Evolutionary conservation across 2,329 filamentous ascomycete species (phyloP), one percentile per base, ranked within the genome.

Genomic region (Emergomyces pasteurianus): DNA sequence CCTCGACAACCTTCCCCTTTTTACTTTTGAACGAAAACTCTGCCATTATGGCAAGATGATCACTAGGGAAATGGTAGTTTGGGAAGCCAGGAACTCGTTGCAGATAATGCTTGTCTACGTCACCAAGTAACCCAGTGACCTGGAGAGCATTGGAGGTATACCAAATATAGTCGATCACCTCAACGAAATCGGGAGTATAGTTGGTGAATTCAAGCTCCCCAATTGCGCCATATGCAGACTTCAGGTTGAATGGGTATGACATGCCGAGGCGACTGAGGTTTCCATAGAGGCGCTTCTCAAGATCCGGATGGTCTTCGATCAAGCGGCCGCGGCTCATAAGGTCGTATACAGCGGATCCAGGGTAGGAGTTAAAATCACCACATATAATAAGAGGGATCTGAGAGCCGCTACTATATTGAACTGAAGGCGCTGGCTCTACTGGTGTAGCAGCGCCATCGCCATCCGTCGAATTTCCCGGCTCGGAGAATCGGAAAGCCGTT

Each of bases 91-190:
- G 91, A 31, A 96, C 90, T 58, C 87, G 84, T 73, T 89, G 87
- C 61, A 96, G 84, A 72, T 95, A 94, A 34, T 89, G 84, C 65
- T 86, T 83, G 72, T 96, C 92, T 2, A 95, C 89, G 50, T 92
- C 88, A 36, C 92, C 92, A 3, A 96, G 85, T 59, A 96, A 76
- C 59, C 88, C 88, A 21, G 90, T 86, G 28, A 95, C 88, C 71
- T 94, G 89, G 52, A 96, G 80, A 26, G 88, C 86, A 74, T 94
- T 96, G 61, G 90, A 92, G 61, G 91, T 92, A 76, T 95, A 99
- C 91, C 92, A 97, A 69, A 99, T 90, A 75, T 97, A 96, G 73
- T 99, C 94, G 66, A 99, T 88, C 61, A 95, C 89, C 64, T 91
- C 92, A 58, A 85, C 84, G 76, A 96, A 99, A n/a, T 86, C 85